phyloP scores from a whole-genome alignment of 805 yeast species.

The Wickerhamiella azymoides region DNA sequence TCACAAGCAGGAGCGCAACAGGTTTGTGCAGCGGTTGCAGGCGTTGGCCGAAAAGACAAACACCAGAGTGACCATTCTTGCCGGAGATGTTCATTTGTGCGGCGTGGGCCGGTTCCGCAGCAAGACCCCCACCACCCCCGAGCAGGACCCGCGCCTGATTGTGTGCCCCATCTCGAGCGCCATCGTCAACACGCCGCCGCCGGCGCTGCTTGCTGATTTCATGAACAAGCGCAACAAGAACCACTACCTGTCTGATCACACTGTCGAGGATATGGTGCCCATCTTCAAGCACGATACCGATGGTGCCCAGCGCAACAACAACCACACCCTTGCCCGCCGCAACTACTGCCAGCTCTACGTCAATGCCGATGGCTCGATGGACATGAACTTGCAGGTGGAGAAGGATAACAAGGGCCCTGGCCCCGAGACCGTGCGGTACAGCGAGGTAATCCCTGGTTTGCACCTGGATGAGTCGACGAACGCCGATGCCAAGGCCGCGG shows the following conservation, averaged over 20 bases:
- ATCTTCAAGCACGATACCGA: slow-evolving; percentile 49
- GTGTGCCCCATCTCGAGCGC: slow-evolving; percentile 83
- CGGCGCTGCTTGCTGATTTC: slow-evolving; percentile 66
- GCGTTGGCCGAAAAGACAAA: slow-evolving; percentile 50
- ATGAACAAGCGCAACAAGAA: slow-evolving; percentile 51
- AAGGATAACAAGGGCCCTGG: slow-evolving; percentile 34
- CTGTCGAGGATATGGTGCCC: slow-evolving; percentile 74
- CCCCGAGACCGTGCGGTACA: slow-evolving; percentile 50
- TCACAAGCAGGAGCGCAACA: slow-evolving; percentile 78
- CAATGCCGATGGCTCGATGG: slow-evolving; percentile 24
- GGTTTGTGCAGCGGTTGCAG: slow-evolving; percentile 44
- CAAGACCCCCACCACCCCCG: slow-evolving; percentile 37
- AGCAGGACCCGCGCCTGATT: slow-evolving; percentile 59
- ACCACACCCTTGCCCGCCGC: slow-evolving; percentile 38
- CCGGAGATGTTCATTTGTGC: slow-evolving; percentile 91
- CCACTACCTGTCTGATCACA: slow-evolving; percentile 50
- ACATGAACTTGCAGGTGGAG: slow-evolving; percentile 65
- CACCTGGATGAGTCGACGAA: not conserved
- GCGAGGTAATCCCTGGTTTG: slow-evolving; percentile 47
- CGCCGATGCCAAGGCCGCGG: no score
- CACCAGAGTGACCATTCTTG: slow-evolving; percentile 65
- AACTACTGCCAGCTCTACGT: slow-evolving; percentile 38
- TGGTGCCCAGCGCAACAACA: slow-evolving; percentile 36
- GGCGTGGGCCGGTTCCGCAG: slow-evolving; percentile 67
- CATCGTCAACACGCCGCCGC: slow-evolving; percentile 86